Evolutionary conservation across 805 yeast species (phyloP).

Genomic region (Metschnikowia vanudenii): DNA sequence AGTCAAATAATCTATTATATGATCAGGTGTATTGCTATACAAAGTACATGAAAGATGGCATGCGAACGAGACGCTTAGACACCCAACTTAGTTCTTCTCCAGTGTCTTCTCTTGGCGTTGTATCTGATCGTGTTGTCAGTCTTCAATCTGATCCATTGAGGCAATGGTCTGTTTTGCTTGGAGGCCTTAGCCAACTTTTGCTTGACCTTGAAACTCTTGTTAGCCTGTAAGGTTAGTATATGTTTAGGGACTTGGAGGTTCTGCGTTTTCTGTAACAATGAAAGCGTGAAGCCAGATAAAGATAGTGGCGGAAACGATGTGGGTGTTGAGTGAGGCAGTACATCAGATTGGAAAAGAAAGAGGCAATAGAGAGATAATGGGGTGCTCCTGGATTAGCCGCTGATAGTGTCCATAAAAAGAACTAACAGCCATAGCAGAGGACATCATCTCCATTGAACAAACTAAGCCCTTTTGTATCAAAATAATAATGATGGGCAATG

Average conservation of each 20-base stretch:
- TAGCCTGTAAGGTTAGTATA: slow-evolving; percentile 58
- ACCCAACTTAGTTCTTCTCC: slow-evolving; percentile 99
- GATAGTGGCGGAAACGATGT: no score
- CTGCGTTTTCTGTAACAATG: no score
- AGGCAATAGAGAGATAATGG: no score
- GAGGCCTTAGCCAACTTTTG: slow-evolving; percentile 98
- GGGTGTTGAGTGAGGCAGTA: no score
- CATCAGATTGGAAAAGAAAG: no score
- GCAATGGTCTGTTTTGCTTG: slow-evolving; percentile 99
- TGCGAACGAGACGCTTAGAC: slow-evolving; percentile 52
- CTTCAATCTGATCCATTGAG: slow-evolving; percentile 99
- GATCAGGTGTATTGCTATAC: slow-evolving; percentile 22
- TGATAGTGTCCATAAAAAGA: no score
- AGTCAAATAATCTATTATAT: not conserved
- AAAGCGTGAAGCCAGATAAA: no score
- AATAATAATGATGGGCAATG: no score
- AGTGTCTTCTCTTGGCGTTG: slow-evolving; percentile 99
- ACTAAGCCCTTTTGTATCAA: no score
- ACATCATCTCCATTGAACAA: no score
- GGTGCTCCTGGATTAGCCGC: not conserved
- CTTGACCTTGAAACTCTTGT: slow-evolving; percentile 95
- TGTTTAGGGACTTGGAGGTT: no score
- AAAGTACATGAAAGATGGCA: slow-evolving; percentile 14
- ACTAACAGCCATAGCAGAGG: no score
- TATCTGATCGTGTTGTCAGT: slow-evolving; percentile 96